Evolutionary conservation across 106 monocot species (phyloP).

Genomic region (Dioscorea zingiberensis): DNA sequence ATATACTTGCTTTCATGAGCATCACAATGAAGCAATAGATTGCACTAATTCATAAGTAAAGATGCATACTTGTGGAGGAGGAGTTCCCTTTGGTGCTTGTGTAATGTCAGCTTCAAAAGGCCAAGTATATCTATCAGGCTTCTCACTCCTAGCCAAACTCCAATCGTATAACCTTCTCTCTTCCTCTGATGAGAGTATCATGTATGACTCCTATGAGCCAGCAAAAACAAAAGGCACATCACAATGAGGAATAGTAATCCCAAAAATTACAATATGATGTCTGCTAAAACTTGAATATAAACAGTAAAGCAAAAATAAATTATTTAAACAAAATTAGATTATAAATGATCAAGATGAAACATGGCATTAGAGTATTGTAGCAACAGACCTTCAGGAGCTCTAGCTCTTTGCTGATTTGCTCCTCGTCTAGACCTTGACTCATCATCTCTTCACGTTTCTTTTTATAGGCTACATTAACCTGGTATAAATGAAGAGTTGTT

Average conservation of each 20-base stretch:
- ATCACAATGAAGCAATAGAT: too few relatives aligned
- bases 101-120: slow-evolving; percentile 73
- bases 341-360: too few relatives aligned
- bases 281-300: neutral
- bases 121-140: slow-evolving; percentile 83
- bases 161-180: slow-evolving; percentile 91
- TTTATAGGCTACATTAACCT: slow-evolving; percentile 59
- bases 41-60: too few relatives aligned
- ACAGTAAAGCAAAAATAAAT: neutral
- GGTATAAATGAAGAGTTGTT: neutral
- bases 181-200: slow-evolving; percentile 73
- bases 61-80: slow-evolving; percentile 52
- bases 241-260: neutral
- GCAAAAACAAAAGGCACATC: neutral
- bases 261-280: too few relatives aligned
- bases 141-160: slow-evolving; percentile 72
- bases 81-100: slow-evolving; percentile 33
- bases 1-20: too few relatives aligned
- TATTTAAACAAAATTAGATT: too few relatives aligned
- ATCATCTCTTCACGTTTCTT: slow-evolving; percentile 67
- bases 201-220: slow-evolving; percentile 62
- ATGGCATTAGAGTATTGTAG: too few relatives aligned
- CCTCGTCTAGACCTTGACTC: slow-evolving; percentile 55
- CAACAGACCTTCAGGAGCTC: slow-evolving; percentile 65
- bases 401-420: slow-evolving; percentile 31